Conservation (phyloP, 805 yeast species). For the Priceomyces melissophilus region DNA sequence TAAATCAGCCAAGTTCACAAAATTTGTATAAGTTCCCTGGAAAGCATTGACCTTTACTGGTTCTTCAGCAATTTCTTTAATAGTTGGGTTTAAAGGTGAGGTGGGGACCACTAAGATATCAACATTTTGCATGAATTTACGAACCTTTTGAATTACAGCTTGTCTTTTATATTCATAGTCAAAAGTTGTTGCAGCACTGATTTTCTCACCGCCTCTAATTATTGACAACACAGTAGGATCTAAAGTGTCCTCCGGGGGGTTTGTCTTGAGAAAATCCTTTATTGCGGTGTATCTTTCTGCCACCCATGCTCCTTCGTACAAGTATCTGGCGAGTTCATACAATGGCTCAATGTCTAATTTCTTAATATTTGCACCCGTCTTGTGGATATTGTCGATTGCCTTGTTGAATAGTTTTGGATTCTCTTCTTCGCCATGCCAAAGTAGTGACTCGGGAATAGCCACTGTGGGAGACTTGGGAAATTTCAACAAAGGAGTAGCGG, state of each 20-base stretch:
- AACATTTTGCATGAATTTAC: conserved; percentile 49
- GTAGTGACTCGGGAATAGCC: conserved; percentile 71
- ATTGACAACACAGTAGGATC: conserved; percentile 83
- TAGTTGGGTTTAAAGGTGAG: conserved; percentile 86
- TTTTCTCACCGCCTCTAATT: conserved; percentile 72
- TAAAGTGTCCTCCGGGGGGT: conserved; percentile 65
- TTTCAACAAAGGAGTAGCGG: conserved; percentile 57
- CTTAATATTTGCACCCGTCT: conserved; percentile 52
- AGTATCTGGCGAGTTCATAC: conserved; percentile 75
- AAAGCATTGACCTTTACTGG: conserved; percentile 80
- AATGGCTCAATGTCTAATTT: conserved; percentile 72
- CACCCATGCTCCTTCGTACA: conserved; percentile 99
- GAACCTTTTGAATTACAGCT: conserved; percentile 66
- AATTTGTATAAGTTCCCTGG: conserved; percentile 98
- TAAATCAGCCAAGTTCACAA: conserved; percentile 90
- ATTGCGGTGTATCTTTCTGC: conserved; percentile 89
- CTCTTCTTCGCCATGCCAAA: conserved; percentile 79
- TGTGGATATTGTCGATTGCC: conserved; percentile 49
- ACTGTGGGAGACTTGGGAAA: conserved; percentile 61
- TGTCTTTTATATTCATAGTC: conserved; percentile 85
- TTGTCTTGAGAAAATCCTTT: conserved; percentile 63
- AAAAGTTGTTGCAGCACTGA: conserved; percentile 79
- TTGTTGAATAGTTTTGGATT: conserved; percentile 66
- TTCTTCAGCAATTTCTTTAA: conserved; percentile 62
- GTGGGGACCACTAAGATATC: conserved; percentile 90